Percentiles rank a stretch among this genome's conserved stretches.
Conservation (phyloP, 2,329 filamentous ascomycete species). For the Neofusicoccum sp. region DNA sequence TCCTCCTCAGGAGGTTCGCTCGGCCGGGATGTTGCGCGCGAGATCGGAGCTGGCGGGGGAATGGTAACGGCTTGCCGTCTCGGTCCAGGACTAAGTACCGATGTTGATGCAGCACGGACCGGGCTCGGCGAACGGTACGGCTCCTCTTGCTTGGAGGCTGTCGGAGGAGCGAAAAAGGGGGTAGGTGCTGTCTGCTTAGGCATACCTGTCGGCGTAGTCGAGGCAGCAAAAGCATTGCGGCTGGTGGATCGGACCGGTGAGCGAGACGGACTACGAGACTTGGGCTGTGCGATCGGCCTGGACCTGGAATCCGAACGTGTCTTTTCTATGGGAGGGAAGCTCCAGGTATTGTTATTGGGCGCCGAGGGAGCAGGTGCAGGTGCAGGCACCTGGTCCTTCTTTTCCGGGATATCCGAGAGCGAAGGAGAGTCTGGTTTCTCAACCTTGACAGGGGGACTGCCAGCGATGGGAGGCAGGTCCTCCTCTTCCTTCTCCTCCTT, state of each 20-base stretch:
- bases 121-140: conserved; percentile 75
- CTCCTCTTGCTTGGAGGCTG: conserved; percentile 44
- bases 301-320: conserved; percentile 2
- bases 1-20: conserved; percentile 42
- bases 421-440: conserved; percentile 39
- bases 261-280: conserved; percentile 30
- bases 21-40: conserved; percentile 30
- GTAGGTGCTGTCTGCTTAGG: conserved; percentile 38
- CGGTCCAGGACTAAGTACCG: conserved; percentile 36
- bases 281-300: conserved; percentile 24
- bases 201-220: conserved; percentile 38
- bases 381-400: conserved; percentile 43
- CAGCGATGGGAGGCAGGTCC: conserved; percentile 49
- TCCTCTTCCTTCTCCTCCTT: conserved; percentile 40
- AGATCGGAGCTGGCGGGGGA: conserved; percentile 31
- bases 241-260: conserved; percentile 24
- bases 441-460: conserved; percentile 50
- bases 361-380: neutral
- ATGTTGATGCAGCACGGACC: conserved; percentile 60
- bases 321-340: conserved; percentile 4
- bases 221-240: conserved; percentile 8
- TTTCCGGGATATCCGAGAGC: conserved; percentile 31
- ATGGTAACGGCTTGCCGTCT: conserved; percentile 35
- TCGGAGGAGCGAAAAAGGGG: conserved; percentile 58
- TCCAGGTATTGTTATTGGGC: conserved; percentile 1